phyloP scores from a whole-genome alignment of 352 stramenopile species.

The Phytophthora fragariaefolia region DNA sequence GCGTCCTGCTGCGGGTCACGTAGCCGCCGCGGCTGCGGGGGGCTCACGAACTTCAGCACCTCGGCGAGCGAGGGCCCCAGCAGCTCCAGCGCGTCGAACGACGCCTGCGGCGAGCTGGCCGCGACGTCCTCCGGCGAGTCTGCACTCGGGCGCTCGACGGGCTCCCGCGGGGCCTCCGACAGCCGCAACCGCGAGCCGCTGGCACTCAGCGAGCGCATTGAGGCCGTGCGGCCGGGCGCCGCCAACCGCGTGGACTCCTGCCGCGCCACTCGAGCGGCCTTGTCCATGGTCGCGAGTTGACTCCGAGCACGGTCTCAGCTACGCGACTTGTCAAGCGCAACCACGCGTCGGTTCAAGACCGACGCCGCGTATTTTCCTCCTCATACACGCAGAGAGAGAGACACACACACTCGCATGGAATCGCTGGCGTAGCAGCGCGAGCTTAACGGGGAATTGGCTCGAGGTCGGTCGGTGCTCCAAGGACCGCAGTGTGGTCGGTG shows the following conservation, averaged over 20 bases:
- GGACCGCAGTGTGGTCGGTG: no score
- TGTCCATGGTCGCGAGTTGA: not conserved
- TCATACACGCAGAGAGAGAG: no score
- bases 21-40: slow-evolving; percentile 38
- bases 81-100: slow-evolving; percentile 53
- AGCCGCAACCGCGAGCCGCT: not conserved
- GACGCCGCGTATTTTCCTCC: not conserved
- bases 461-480: no score
- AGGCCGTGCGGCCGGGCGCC: not conserved
- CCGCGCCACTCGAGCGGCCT: not conserved
- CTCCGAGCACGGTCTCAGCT: no score
- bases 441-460: no score
- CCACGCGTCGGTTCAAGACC: not conserved
- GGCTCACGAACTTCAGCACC: slow-evolving; percentile 50
- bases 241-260: not conserved
- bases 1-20: slow-evolving; percentile 42
- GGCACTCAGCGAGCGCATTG: not conserved
- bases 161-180: not conserved
- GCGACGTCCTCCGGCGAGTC: not conserved
- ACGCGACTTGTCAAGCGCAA: not conserved
- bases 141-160: not conserved
- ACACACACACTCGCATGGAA: no score
- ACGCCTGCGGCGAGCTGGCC: not conserved
- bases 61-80: slow-evolving; percentile 61
- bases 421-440: no score